Percentiles rank a stretch among this genome's conserved stretches.
Conservation (phyloP, 2,329 filamentous ascomycete species). For the Exophiala dermatitidis region DNA sequence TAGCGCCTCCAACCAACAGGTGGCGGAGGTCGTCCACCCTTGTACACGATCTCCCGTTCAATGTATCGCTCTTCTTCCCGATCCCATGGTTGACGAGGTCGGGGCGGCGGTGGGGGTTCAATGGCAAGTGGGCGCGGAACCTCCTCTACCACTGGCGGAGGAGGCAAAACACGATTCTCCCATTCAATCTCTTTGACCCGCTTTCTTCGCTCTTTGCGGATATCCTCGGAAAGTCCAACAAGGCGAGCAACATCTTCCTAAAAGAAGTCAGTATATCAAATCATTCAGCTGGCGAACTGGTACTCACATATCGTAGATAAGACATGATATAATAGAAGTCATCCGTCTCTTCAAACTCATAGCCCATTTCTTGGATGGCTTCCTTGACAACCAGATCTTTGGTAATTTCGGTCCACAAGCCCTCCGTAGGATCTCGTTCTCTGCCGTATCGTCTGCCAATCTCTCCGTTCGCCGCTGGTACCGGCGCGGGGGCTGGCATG, state of each 20-base stretch:
- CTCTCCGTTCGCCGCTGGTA: constrained; percentile 31
- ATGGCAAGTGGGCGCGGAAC: constrained; percentile 20
- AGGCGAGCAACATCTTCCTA: constrained; percentile 83
- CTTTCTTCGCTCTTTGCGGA: constrained; percentile 58
- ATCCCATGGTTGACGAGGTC: constrained; percentile 23
- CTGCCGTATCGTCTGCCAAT: constrained; percentile 41
- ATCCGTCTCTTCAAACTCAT: constrained; percentile 84
- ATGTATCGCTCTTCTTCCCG: constrained; percentile 27
- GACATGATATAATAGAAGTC: constrained; percentile 88
- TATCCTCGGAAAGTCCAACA: constrained; percentile 73
- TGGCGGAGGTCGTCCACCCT: constrained; percentile 26
- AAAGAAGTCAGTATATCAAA: constrained; percentile 25
- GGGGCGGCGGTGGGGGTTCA: constrained; percentile 21
- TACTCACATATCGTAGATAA: constrained; percentile 75
- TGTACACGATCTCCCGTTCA: constrained; percentile 26
- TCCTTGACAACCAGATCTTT: constrained; percentile 83
- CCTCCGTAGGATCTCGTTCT: constrained; percentile 40
- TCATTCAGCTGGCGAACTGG: neutral
- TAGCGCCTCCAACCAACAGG: constrained; percentile 23
- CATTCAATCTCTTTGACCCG: constrained; percentile 54
- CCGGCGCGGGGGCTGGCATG: constrained; percentile 18
- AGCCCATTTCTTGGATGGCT: constrained; percentile 76
- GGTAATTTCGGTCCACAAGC: constrained; percentile 95
- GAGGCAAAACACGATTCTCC: constrained; percentile 33
- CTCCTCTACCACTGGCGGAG: constrained; percentile 15